Conservation (phyloP, 2,329 filamentous ascomycete species). For the Thielaviopsis populi region DNA sequence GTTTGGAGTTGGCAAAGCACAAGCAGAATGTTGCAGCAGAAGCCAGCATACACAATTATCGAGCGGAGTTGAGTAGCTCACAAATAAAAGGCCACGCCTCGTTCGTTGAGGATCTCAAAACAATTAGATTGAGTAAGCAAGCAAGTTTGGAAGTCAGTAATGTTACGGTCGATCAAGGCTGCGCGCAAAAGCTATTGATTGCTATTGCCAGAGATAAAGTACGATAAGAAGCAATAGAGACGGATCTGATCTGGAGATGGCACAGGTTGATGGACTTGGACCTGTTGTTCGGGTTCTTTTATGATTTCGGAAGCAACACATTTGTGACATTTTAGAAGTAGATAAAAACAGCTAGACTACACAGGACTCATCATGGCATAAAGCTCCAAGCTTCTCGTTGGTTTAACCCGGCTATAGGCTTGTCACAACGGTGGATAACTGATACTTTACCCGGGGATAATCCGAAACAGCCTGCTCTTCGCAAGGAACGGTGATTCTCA, state of each 20-base stretch:
- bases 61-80: background rate
- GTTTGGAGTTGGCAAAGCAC: background rate
- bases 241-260: background rate
- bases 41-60: background rate
- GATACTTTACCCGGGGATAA: background rate
- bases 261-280: background rate
- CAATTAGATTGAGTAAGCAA: background rate
- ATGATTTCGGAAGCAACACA: background rate
- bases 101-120: background rate
- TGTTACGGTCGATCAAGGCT: background rate
- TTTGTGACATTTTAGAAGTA: background rate
- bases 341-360: background rate
- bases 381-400: constrained; percentile 1
- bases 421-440: background rate
- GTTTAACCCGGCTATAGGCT: background rate
- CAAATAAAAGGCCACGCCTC: background rate
- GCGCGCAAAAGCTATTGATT: background rate
- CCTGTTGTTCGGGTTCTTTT: background rate
- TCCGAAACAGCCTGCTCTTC: background rate
- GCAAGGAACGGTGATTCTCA: background rate
- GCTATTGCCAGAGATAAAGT: background rate
- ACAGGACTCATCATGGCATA: background rate
- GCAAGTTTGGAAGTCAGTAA: background rate
- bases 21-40: background rate
- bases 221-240: background rate